Evolutionary conservation across 2,329 filamentous ascomycete genomes (phyloP), one percentile per base, ranked within the genome.

Genomic region (Curvularia lunata): DNA sequence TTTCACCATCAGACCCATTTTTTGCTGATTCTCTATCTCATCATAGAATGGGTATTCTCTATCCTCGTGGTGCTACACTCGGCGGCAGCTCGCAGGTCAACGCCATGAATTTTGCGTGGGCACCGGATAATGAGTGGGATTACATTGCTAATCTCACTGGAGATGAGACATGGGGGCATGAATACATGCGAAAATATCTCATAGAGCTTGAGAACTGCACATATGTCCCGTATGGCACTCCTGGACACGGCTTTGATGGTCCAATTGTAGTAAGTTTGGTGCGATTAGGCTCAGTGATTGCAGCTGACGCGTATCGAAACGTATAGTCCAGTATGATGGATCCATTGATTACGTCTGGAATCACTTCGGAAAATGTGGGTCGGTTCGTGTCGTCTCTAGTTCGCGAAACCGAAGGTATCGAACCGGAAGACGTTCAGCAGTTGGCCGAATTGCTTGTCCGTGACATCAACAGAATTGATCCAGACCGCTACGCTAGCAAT

Each of bases 61-160:
- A 49, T 28, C 34, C 48, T 28, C 34, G 48, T 18, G 48, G 34
- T 40, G 34, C 48, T 40, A 40, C 21, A 2, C 21, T 49, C 18
- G 47, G 47, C 9, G 47, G 47, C 19, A 38, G 32, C 16, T 38
- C 47, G 23, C 47, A 38, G 19, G 48, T 49, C 6, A 49, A 49
- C 16, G 48, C 48, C 1, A 27, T 25, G 25, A 38, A 38, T 13
- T 27, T 18, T 21, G 18, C 37, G 23, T 81, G 85, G 52, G 86
- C 86, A 0, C 77, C 83, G 49, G 79, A 84, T 34, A 82, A 79
- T 32, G 86, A 89, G 70, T 89, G 84, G 78, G 78, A 85, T 48
- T 76, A 83, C 62, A 84, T 89, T 51, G 81, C 81, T 7, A 75
- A 78, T 16, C 66, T 87, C 38, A 89, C 86, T 1, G 85, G 85